These are phyloP conservation scores for Gliomastix tumulicola DNA, from an alignment of 2,329 filamentous ascomycete species.

Conservation along the genomic window DNA sequence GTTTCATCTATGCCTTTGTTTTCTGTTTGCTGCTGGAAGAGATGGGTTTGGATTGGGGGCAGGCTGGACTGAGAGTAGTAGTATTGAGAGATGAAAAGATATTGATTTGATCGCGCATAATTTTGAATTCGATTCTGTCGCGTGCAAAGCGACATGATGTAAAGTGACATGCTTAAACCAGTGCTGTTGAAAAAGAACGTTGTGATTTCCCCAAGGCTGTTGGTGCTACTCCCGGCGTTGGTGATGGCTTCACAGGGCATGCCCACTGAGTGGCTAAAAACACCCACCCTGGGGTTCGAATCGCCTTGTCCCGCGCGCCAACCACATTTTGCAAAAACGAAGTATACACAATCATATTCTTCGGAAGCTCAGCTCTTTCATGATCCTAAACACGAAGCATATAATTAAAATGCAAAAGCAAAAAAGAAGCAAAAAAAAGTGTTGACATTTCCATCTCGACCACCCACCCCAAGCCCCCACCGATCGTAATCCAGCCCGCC, in stretches of 20 bases:
- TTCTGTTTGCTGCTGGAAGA: too few relatives aligned
- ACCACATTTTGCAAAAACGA: background rate
- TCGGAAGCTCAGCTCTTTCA: too few relatives aligned
- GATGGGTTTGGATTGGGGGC: too few relatives aligned
- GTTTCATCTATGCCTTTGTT: conserved; percentile 11
- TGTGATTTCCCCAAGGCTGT: too few relatives aligned
- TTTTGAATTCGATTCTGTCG: conserved; percentile 1
- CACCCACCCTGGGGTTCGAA: background rate
- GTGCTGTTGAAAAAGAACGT: too few relatives aligned
- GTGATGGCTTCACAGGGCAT: conserved; percentile 8
- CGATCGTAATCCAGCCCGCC: conserved; percentile 63
- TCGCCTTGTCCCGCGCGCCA: background rate
- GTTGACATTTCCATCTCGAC: conserved; percentile 49
- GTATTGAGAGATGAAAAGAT: background rate
- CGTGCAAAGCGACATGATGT: too few relatives aligned
- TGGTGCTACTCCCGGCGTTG: too few relatives aligned
- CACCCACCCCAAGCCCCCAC: conserved; percentile 45
- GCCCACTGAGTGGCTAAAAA: background rate
- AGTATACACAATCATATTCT: background rate
- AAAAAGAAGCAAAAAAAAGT: conserved; percentile 30
- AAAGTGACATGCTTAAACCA: too few relatives aligned
- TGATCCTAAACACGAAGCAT: too few relatives aligned
- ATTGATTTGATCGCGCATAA: background rate
- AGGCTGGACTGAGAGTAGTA: background rate
- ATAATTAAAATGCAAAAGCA: conserved; percentile 1